Percentiles rank a stretch among this genome's conserved stretches.
Conservation (phyloP, 345 rosid genomes). For the Acer campestre region DNA sequence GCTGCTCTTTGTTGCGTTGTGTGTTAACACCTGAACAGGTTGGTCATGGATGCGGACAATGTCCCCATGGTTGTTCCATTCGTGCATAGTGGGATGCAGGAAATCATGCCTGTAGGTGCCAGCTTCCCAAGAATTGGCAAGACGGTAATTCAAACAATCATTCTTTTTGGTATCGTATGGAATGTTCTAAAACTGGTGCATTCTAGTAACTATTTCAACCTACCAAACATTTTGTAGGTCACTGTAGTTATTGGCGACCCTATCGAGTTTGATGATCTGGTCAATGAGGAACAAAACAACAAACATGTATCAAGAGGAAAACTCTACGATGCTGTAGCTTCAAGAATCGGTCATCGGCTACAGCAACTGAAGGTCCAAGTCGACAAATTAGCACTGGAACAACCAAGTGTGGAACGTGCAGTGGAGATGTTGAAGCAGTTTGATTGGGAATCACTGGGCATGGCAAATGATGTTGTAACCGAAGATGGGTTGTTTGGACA, state of each 20-base stretch:
- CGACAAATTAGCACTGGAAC: constrained; percentile 62
- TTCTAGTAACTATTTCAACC: background rate
- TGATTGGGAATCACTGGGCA: constrained; percentile 64
- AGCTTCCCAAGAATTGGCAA: constrained; percentile 88
- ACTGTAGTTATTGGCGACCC: constrained; percentile 91
- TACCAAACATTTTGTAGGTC: constrained; percentile 46
- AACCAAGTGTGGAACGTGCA: constrained; percentile 42
- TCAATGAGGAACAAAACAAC: constrained; percentile 43
- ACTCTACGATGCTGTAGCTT: constrained; percentile 82
- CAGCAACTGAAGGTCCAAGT: constrained; percentile 62
- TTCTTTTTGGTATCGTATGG: background rate
- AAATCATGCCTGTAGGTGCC: constrained; percentile 93
- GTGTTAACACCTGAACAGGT: constrained; percentile 39
- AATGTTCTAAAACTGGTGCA: background rate
- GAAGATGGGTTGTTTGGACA: constrained; percentile 15
- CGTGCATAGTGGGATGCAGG: constrained; percentile 96
- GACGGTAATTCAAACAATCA: constrained; percentile 48
- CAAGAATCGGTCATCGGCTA: constrained; percentile 68
- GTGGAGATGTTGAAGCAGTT: constrained; percentile 44
- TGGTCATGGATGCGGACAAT: constrained; percentile 82
- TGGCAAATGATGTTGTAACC: constrained; percentile 29
- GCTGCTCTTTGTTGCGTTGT: background rate
- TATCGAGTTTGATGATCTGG: constrained; percentile 70
- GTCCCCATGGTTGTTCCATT: constrained; percentile 88
- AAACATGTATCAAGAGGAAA: constrained; percentile 58